Conservation (phyloP, 768 basidiomycete genomes). For the Mycena galopus region DNA sequence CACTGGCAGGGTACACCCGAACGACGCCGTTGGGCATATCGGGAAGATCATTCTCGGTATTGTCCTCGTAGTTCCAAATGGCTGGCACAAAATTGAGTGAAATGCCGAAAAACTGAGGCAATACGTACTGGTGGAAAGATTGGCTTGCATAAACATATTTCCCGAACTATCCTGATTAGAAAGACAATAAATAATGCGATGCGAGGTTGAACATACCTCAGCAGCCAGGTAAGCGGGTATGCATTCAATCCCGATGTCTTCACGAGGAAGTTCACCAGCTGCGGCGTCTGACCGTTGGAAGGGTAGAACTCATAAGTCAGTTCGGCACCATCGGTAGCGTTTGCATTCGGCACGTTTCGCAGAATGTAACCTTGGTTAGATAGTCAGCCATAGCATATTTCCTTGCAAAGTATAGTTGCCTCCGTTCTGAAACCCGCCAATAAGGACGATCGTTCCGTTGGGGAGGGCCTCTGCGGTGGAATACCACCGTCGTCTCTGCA, state of each 20-base stretch:
- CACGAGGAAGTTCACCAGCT: constrained; percentile 74
- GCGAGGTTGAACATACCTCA: constrained; percentile 47
- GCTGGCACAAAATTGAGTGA: constrained; percentile 43
- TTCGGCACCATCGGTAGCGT: constrained; percentile 80
- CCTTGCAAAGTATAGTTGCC: constrained; percentile 37
- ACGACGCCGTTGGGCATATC: constrained; percentile 80
- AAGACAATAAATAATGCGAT: not conserved
- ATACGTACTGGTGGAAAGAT: constrained; percentile 76
- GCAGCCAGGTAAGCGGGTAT: constrained; percentile 79
- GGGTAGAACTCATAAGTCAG: constrained; percentile 90
- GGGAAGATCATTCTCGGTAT: constrained; percentile 73
- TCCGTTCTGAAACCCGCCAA: constrained; percentile 84
- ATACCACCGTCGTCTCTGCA: constrained; percentile 83
- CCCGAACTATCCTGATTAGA: constrained; percentile 60
- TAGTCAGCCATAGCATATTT: not conserved
- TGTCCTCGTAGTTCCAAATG: constrained; percentile 66
- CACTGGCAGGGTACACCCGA: constrained; percentile 56
- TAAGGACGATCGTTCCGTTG: constrained; percentile 83
- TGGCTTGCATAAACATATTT: constrained; percentile 86
- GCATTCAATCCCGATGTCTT: constrained; percentile 83
- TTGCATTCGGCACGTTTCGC: constrained; percentile 74
- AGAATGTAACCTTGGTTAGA: constrained; percentile 66
- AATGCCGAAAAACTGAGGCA: constrained; percentile 14
- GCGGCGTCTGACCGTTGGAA: constrained; percentile 61
- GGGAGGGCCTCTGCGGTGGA: constrained; percentile 79